Evolutionary conservation across 139 green algal genomes (phyloP).

Genomic region (Axilococcus clingmanii): DNA sequence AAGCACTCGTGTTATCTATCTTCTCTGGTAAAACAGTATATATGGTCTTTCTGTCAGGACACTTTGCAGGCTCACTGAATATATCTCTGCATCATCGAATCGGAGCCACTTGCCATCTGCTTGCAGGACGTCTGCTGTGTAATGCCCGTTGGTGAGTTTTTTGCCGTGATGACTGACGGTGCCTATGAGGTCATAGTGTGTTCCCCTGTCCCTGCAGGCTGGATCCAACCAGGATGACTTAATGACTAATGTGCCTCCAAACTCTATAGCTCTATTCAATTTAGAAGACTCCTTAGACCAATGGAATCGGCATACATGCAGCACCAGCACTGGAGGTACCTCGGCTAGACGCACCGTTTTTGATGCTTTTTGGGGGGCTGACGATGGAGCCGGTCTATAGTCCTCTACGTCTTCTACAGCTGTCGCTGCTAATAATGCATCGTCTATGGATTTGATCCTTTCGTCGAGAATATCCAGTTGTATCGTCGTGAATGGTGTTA

Average conservation of each 20-base stretch:
- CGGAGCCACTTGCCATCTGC: conserved; percentile 49
- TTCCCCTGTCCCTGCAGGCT: conserved; percentile 11
- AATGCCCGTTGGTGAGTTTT: conserved; percentile 46
- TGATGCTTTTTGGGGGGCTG: conserved; percentile 12
- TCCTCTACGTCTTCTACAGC: conserved; percentile 26
- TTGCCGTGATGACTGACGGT: conserved; percentile 64
- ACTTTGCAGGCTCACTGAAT: conserved; percentile 20
- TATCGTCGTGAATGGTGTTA: conserved; percentile 60
- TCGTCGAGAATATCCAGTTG: conserved; percentile 40
- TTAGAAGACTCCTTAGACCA: conserved; percentile 27
- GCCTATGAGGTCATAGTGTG: conserved; percentile 52
- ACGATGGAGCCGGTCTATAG: conserved; percentile 26
- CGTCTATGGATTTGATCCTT: conserved; percentile 29
- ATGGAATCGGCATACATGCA: conserved; percentile 68
- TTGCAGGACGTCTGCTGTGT: conserved; percentile 70
- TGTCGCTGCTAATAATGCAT: conserved; percentile 36
- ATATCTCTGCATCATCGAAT: conserved; percentile 66
- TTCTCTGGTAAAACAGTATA: conserved; percentile 65
- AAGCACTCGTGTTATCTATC: not conserved
- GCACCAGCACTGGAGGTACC: conserved; percentile 54
- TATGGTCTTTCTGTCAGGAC: conserved; percentile 55
- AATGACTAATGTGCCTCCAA: conserved; percentile 31
- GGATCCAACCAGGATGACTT: conserved; percentile 27
- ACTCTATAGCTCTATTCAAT: conserved; percentile 50
- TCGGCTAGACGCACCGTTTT: conserved; percentile 30